Conservation (phyloP, 345 rosid species). For the Psidium friedrichsthalianum region DNA sequence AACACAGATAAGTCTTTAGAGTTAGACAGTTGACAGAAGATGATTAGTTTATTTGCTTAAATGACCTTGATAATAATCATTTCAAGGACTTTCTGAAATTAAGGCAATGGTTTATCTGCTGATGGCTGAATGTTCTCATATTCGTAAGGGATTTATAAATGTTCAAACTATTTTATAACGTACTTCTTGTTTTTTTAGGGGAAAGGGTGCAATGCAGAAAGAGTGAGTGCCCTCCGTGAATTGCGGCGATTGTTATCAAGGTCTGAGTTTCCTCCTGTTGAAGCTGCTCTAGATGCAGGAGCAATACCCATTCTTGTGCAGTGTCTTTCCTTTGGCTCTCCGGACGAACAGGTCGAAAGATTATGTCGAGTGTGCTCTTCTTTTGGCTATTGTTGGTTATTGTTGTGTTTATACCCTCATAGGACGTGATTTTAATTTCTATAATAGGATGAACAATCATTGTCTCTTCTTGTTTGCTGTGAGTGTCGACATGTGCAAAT, state of each 20-base stretch:
- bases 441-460: neutral
- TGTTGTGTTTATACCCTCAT: neutral
- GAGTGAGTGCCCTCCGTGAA: constrained; percentile 67
- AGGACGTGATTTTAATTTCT: neutral
- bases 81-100: neutral
- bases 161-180: neutral
- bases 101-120: neutral
- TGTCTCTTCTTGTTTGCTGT: neutral
- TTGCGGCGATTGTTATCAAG: constrained; percentile 76
- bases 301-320: constrained; percentile 78
- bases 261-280: constrained; percentile 79
- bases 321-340: constrained; percentile 86
- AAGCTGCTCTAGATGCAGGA: constrained; percentile 72
- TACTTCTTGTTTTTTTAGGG: constrained; percentile 29
- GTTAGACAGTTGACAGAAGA: neutral
- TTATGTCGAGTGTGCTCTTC: neutral
- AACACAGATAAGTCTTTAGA: neutral
- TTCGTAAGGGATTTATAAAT: neutral
- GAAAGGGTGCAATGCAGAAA: constrained; percentile 83
- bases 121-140: neutral
- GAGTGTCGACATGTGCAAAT: neutral
- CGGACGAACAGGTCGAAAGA: constrained; percentile 72
- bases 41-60: neutral
- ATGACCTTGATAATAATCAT: neutral
- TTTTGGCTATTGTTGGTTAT: neutral